Evolutionary conservation across 1,284 basidiomycete genomes (phyloP), one percentile per base, ranked within the genome.

Genomic region (Apiotrichum gamsii): DNA sequence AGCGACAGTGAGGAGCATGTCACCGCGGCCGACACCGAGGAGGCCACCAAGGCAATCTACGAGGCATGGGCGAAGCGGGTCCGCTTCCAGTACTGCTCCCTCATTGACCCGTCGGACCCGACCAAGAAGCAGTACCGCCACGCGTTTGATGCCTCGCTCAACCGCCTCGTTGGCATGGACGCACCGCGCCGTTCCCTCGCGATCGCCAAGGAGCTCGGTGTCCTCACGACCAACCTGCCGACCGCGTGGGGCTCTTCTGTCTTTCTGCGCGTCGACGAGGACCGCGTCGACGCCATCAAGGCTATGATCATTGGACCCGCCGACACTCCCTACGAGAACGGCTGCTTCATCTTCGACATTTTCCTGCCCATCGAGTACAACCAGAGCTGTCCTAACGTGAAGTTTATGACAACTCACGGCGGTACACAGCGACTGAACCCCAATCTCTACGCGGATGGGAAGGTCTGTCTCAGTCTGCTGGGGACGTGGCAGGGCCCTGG

Each of bases 351-450:
- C 38, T 94, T 94, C 60, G 90, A 95, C 71, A 89, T 94, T 46
- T 91, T 91, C 73, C 77, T 95, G 2, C 88, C 68, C 0, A n/a
- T 62, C 10, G 56, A 62, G 5, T 69, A 69, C 50, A 69, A 70
- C 46, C 25, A 41, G n/a, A 34, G 34, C 13, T 52, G 51, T 23
- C 62, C 84, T 82, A 58, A 76, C 78, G 65, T 70, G 43, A 90
- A 90, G 70, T 87, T 86, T 58, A 88, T 93, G 83, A 94, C 89
- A 45, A 94, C 90, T 1, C 84, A 88, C 55, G 88, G 87, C 2
- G 90, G 90, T 21, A 85, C 81, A 69, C 91, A 77, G 69, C 80
- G 90, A 21, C 90, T 90, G 73, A 93, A 93, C 60, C 90, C 90
- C 4, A 94, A 94, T 65, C 75, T 93, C 21, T 93, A 90, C 64